Evolutionary conservation across 2,329 filamentous ascomycete species (phyloP).

Genomic region (Colletotrichum kahawae): DNA sequence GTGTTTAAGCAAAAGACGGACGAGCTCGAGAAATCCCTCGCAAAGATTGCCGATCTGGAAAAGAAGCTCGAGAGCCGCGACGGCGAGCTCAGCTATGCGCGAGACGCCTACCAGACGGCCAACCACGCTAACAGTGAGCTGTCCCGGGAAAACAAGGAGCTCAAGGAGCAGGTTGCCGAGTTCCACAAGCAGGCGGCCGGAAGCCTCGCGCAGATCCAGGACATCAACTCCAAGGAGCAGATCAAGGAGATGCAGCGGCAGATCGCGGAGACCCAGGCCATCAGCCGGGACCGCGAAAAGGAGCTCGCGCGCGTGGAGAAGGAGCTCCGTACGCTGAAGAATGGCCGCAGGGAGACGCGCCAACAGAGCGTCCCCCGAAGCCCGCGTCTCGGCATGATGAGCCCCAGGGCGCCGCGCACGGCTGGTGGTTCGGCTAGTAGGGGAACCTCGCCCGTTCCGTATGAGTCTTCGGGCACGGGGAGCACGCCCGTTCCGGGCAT

Average conservation of each 20-base stretch:
- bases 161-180: slow-evolving; percentile 45
- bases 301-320: slow-evolving; percentile 54
- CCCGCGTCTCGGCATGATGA: slow-evolving; percentile 59
- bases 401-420: slow-evolving; percentile 44
- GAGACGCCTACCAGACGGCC: slow-evolving; percentile 63
- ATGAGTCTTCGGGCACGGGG: slow-evolving; percentile 34
- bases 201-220: slow-evolving; percentile 52
- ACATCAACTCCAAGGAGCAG: slow-evolving; percentile 46
- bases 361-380: slow-evolving; percentile 62
- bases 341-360: slow-evolving; percentile 59
- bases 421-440: slow-evolving; percentile 47
- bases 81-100: slow-evolving; percentile 60
- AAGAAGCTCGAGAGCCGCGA: slow-evolving; percentile 40
- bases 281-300: slow-evolving; percentile 54
- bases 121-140: slow-evolving; percentile 53
- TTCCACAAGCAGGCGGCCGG: slow-evolving; percentile 47
- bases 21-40: slow-evolving; percentile 43
- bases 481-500: slow-evolving; percentile 38
- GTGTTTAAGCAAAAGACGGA: slow-evolving; percentile 43
- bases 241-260: slow-evolving; percentile 38
- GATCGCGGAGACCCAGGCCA: slow-evolving; percentile 44
- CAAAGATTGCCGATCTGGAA: slow-evolving; percentile 42
- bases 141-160: slow-evolving; percentile 48
- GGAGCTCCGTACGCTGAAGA: slow-evolving; percentile 53
- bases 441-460: slow-evolving; percentile 53